Evolutionary conservation across 192 early-diverging fungal species (phyloP).

Genomic region (Rhizophagus prolifer): DNA sequence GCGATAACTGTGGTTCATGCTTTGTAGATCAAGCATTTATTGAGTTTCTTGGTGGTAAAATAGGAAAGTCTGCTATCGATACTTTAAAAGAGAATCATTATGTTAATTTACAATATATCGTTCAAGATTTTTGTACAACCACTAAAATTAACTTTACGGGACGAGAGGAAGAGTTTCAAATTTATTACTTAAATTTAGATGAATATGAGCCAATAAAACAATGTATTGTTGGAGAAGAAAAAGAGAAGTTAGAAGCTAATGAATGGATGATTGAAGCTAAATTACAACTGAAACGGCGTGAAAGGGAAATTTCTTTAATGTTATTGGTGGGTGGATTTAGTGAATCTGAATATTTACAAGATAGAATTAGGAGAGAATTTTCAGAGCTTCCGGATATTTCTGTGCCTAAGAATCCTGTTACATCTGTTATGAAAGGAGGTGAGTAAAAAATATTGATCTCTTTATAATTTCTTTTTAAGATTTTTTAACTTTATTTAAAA

Average conservation of each 20-base stretch:
- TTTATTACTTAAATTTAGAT: constrained; percentile 10
- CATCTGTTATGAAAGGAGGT: constrained; percentile 54
- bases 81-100: not conserved
- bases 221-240: not conserved
- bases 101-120: constrained; percentile 9
- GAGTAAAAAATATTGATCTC: no score
- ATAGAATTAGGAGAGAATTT: constrained; percentile 49
- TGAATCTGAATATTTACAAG: constrained; percentile 49
- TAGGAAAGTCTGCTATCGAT: not conserved
- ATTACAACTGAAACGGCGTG: constrained; percentile 40
- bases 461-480: not conserved
- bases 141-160: not conserved
- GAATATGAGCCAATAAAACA: not conserved
- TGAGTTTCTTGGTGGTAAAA: constrained; percentile 9
- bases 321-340: constrained; percentile 59
- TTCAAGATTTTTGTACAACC: not conserved
- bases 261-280: constrained; percentile 40
- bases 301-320: constrained; percentile 40
- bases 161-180: not conserved
- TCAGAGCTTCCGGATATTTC: constrained; percentile 40
- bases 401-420: constrained; percentile 46
- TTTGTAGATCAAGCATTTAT: constrained; percentile 8
- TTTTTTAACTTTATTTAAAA: not conserved
- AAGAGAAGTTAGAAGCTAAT: constrained; percentile 41
- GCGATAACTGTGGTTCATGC: constrained; percentile 4